Evolutionary conservation across 2,329 filamentous ascomycete species (phyloP), one percentile per base, ranked within the genome.

Genomic region (Fusarium avenaceum): DNA sequence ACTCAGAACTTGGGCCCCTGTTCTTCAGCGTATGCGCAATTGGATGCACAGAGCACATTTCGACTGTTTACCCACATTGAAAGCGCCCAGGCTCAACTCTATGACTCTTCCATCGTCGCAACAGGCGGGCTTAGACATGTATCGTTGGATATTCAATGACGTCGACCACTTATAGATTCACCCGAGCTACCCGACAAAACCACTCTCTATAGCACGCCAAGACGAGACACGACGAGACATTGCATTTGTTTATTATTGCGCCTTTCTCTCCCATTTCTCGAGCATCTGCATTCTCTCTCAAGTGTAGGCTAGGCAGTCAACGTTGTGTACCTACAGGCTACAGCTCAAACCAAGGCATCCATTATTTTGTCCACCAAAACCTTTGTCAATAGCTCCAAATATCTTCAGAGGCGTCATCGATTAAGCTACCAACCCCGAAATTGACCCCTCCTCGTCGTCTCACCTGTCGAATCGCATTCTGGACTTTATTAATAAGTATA

Each of bases 141-240:
- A 63, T 67, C 49, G 44, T 55, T 62, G 52, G 32, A 64, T 52
- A 57, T 51, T 70, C 66, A 69, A 69, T 70, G 66, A 69, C 66
- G 66, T 70, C 62, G 62, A 69, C 50, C 64, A 63, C 38, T 63
- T 56, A 60, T 48, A 67, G 46, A 54, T 35, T 45, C 45, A 50
- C 38, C 64, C 65, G 63, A 67, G 32, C 45, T 46, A 54, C 19
- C 65, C 58, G 63, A 44, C 50, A 61, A 43, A 60, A 32, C 39
- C 39, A 69, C 57, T 62, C 35, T 43, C 28, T 52, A 19, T 47
- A 33, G 30, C 45, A 32, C 45, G 38, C 54, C 46, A 59, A 42
- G 48, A 24, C 59, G 46, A 58, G 59, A 52, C 59, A 51, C 14
- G 24, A 46, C 52, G 48, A 46, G 42, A 57, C 42, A 63, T 26